phyloP scores from a whole-genome alignment of 2,329 filamentous ascomycete species.

The Catunica adiposa region DNA sequence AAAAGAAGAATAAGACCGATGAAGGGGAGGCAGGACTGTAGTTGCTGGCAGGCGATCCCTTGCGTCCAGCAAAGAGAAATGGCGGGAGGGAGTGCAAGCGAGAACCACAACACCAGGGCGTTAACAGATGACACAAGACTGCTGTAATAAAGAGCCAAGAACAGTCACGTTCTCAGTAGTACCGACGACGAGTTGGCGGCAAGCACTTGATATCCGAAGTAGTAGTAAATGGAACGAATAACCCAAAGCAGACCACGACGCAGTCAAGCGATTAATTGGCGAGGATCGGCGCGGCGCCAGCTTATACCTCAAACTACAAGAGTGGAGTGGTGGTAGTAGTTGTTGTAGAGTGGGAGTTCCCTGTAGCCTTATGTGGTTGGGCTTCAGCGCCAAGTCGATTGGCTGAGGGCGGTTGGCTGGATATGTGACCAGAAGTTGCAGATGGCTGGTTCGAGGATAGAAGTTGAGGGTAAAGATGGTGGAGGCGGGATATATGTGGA shows the following conservation, averaged over 20 bases:
- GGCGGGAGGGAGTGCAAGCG: slow-evolving; percentile 1
- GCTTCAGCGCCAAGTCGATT: slow-evolving; percentile 4
- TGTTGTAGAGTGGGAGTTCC: background rate
- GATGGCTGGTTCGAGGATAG: background rate
- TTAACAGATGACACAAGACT: no score
- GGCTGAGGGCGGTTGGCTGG: background rate
- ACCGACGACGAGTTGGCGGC: no score
- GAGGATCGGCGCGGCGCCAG: slow-evolving; percentile 7
- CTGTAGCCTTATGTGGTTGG: background rate
- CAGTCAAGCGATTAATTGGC: background rate
- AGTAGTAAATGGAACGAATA: background rate
- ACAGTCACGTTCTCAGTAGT: no score
- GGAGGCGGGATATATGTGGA: background rate
- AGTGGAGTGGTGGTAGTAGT: background rate
- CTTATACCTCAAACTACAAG: slow-evolving; percentile 6
- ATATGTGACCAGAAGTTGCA: background rate
- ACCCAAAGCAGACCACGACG: background rate
- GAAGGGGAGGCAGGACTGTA: background rate
- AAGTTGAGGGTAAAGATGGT: background rate
- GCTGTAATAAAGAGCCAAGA: no score
- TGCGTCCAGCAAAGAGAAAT: slow-evolving; percentile 1
- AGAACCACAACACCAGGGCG: background rate
- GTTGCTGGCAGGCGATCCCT: background rate
- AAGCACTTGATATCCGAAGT: background rate
- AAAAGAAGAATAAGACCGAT: background rate